Conservation (phyloP, 75 land plant genomes). For the Selaginella moellendorffii region DNA sequence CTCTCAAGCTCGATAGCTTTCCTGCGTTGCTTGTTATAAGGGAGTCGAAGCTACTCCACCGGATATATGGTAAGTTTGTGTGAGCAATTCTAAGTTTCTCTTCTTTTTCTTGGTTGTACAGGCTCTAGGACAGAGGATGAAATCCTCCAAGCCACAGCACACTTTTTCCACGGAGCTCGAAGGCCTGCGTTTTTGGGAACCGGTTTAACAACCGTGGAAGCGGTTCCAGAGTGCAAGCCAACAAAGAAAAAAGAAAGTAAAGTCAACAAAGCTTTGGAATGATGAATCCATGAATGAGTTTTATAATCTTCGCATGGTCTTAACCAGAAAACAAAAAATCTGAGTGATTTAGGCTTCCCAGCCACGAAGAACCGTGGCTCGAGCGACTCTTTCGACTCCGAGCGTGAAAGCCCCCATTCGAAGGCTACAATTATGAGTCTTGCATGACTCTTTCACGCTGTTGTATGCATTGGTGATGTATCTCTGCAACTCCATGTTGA, state of each 20-base stretch:
- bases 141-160: neutral
- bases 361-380: too few relatives aligned
- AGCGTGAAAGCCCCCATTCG: conserved; percentile 76
- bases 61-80: neutral
- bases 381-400: conserved; percentile 77
- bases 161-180: neutral
- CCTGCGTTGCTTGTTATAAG: neutral
- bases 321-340: neutral
- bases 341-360: conserved; percentile 57
- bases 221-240: conserved; percentile 9
- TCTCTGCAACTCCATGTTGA: conserved; percentile 47
- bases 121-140: neutral
- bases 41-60: neutral
- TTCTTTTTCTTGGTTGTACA: neutral
- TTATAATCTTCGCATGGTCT: neutral
- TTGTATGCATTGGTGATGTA: conserved; percentile 61
- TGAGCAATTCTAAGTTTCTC: too few relatives aligned
- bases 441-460: conserved; percentile 50
- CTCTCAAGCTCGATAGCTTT: neutral
- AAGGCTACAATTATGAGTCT: too few relatives aligned
- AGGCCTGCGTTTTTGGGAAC: neutral
- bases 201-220: conserved; percentile 8
- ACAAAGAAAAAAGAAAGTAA: conserved; percentile 1
- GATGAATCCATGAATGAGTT: neutral
- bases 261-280: neutral